Evolutionary conservation across 2,329 filamentous ascomycete genomes (phyloP), one percentile per base, ranked within the genome.

Genomic region (Cladosporium sphaerospermum): DNA sequence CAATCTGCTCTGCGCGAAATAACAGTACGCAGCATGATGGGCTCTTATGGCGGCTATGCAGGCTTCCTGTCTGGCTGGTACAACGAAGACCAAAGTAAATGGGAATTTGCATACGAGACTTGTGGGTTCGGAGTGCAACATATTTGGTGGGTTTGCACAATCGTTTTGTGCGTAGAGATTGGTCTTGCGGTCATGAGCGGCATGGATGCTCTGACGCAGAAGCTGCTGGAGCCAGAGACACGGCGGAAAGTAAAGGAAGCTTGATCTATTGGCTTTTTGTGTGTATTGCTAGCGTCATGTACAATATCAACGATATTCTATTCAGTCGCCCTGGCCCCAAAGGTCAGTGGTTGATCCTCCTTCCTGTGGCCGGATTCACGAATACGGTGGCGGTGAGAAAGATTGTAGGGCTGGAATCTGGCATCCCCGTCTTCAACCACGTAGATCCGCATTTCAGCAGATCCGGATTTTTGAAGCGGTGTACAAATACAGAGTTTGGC

Each of bases 21-120:
- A 59, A 99, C 93, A 0, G 87, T 99, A 2, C 84, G 91, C 55
- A 96, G 89, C 69, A 97, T 99, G 90, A 99, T 99, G 93, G 93
- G 93, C 53, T 88, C 88, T 53, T 99, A 87, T 70, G 85, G 83
- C n/a, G 93, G 93, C 16, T 93, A 96, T 67, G 89, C 90, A 0
- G 93, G 90, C 0, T 75, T 99, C 40, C 71, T 99, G 39, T 93
- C 87, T 57, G 79, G 88, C 1, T 99, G 92, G 92, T 97, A 92
- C 65, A 89, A 97, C 67, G 70, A 80, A 53, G 74, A 78, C 2
- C 69, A 71, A 1, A 84, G 82, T 76, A 82, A 87, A 67, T 99
- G 93, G 93, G 78, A 78, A 59, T 88, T 88, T 60, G 88, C 92
- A 61, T 93, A 93, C 61, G 76, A 75, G 8, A 86, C 81, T 58